These are phyloP conservation scores for Chaetomium globosum DNA, from an alignment of 2,329 filamentous ascomycete species.

Conservation along the genomic window DNA sequence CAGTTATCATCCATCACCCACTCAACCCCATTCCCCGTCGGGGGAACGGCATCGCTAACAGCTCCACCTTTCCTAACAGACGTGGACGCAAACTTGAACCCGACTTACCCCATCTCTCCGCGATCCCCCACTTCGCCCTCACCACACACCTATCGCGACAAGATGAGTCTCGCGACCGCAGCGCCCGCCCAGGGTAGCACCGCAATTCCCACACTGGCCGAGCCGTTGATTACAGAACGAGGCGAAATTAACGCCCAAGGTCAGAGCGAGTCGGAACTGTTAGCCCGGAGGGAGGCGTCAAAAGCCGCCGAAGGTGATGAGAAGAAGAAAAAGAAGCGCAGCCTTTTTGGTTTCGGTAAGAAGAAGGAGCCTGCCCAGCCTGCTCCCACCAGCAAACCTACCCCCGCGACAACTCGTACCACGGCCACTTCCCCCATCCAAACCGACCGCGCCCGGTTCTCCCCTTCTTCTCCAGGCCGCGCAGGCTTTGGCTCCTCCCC, in stretches of 20 bases:
- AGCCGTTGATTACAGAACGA: constrained; percentile 35
- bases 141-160: constrained; percentile 18
- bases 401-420: constrained; percentile 39
- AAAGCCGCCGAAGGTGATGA: constrained; percentile 37
- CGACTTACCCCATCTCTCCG: neutral
- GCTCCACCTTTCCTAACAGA: neutral
- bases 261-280: neutral
- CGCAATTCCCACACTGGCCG: constrained; percentile 38
- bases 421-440: constrained; percentile 41
- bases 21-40: neutral
- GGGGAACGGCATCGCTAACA: constrained; percentile 5
- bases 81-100: neutral
- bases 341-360: constrained; percentile 64
- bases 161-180: constrained; percentile 39
- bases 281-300: constrained; percentile 22
- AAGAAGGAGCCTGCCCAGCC: constrained; percentile 54
- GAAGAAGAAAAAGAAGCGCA: constrained; percentile 55
- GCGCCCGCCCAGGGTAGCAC: constrained; percentile 38
- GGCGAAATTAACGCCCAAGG: constrained; percentile 15
- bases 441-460: constrained; percentile 43
- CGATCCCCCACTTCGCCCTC: neutral
- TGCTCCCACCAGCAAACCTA: constrained; percentile 13
- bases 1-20: neutral
- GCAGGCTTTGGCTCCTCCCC: constrained; percentile 41
- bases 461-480: constrained; percentile 66